These are phyloP conservation scores for Tetraselmis striata DNA, from an alignment of 139 green algal genomes.

Conservation along the genomic window DNA sequence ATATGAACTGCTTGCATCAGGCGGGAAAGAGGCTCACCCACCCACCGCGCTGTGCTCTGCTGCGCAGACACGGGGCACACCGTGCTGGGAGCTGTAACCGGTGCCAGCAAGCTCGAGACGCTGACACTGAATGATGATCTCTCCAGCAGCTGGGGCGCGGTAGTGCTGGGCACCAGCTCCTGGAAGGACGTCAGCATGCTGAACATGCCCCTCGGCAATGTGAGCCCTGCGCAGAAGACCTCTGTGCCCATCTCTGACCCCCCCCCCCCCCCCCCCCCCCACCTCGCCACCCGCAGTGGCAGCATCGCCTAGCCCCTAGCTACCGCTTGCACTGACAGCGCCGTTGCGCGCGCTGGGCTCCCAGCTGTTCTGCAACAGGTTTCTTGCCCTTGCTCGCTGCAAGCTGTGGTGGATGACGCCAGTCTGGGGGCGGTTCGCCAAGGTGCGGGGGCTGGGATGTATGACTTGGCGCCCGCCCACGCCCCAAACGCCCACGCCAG, in stretches of 20 bases:
- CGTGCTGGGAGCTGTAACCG: not conserved
- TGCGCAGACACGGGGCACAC: not conserved
- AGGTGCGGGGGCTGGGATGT: too few species aligned
- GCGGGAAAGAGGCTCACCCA: not conserved
- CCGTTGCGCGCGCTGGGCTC: not conserved
- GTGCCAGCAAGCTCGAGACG: not conserved
- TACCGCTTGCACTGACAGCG: not conserved
- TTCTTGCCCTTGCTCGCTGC: constrained; percentile 29
- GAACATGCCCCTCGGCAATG: constrained; percentile 33
- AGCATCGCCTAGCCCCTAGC: not conserved
- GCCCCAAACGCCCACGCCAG: too few species aligned
- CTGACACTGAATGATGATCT: not conserved
- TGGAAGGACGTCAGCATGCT: constrained; percentile 7
- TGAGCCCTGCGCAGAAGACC: too few species aligned
- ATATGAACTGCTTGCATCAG: not conserved
- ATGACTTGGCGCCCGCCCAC: too few species aligned
- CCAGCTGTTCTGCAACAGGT: constrained; percentile 13
- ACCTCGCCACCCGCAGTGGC: not conserved
- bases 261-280: not conserved
- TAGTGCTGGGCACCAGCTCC: not conserved
- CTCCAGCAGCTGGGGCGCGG: not conserved
- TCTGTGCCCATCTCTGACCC: too few species aligned
- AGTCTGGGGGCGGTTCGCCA: constrained; percentile 65
- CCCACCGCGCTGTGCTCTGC: not conserved
- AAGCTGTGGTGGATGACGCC: constrained; percentile 91